phyloP scores from a whole-genome alignment of 2,329 filamentous ascomycete species.

The Colletotrichum godetiae region DNA sequence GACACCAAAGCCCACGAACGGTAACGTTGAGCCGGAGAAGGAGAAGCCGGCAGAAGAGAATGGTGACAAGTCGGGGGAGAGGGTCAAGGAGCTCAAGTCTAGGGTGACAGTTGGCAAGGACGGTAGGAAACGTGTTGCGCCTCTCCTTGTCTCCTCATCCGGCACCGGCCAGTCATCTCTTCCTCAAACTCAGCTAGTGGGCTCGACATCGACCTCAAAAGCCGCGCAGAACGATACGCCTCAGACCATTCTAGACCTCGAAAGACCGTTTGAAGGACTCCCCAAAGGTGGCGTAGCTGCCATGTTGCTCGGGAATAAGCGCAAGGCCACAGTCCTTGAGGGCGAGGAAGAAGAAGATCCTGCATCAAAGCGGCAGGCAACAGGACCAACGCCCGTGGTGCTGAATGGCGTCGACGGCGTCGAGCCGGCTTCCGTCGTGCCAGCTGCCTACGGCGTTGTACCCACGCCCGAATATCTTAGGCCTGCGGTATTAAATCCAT shows the following conservation, averaged over 20 bases:
- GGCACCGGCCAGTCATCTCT: conserved; percentile 88
- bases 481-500: conserved; percentile 87
- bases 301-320: conserved; percentile 92
- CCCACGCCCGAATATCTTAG: conserved; percentile 86
- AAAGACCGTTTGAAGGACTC: conserved; percentile 92
- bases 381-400: conserved; percentile 80
- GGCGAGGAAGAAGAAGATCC: conserved; percentile 79
- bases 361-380: conserved; percentile 62
- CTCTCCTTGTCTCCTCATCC: conserved; percentile 89
- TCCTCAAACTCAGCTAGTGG: conserved; percentile 88
- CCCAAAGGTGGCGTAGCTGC: conserved; percentile 89
- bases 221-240: conserved; percentile 76
- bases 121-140: conserved; percentile 94
- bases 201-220: conserved; percentile 72
- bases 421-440: conserved; percentile 76
- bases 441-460: conserved; percentile 69
- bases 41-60: conserved; percentile 55
- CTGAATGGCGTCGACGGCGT: conserved; percentile 82
- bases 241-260: conserved; percentile 87
- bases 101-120: conserved; percentile 96
- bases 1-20: conserved; percentile 54
- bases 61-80: conserved; percentile 64
- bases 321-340: conserved; percentile 80
- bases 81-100: conserved; percentile 78
- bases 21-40: conserved; percentile 48